Evolutionary conservation across 2,329 filamentous ascomycete species (phyloP).

Genomic region (Pezicula carpinea): DNA sequence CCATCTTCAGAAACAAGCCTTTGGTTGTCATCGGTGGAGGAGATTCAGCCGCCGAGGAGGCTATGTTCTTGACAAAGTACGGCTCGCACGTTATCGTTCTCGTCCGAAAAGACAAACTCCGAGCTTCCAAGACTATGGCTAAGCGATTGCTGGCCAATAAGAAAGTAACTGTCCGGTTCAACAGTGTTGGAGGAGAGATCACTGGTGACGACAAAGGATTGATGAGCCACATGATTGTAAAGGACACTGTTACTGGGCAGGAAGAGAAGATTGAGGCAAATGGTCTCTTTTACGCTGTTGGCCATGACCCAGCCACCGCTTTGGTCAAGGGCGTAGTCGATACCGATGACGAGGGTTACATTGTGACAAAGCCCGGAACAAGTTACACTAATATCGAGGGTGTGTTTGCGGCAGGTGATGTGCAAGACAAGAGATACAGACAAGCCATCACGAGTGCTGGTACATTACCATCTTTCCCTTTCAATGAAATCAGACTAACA

Average conservation of each 20-base stretch:
- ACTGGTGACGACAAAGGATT: constrained; percentile 79
- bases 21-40: constrained; percentile 94
- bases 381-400: constrained; percentile 84
- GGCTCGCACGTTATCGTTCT: constrained; percentile 91
- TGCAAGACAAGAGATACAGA: constrained; percentile 97
- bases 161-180: constrained; percentile 88
- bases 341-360: constrained; percentile 85
- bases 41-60: constrained; percentile 95
- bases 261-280: constrained; percentile 84
- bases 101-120: constrained; percentile 79
- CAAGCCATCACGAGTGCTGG: constrained; percentile 97
- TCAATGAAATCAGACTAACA: constrained; percentile 14
- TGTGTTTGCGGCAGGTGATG: constrained; percentile 94
- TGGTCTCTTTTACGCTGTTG: constrained; percentile 95
- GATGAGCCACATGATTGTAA: constrained; percentile 84
- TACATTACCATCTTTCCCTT: constrained; percentile 40
- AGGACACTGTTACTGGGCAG: constrained; percentile 70
- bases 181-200: constrained; percentile 76
- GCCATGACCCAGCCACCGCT: constrained; percentile 88
- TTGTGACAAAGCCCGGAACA: constrained; percentile 83
- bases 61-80: constrained; percentile 96
- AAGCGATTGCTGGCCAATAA: constrained; percentile 75
- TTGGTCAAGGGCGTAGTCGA: constrained; percentile 88
- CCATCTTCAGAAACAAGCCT: constrained; percentile 95
- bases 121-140: constrained; percentile 90